Base-by-base conservation (phyloP, 148 eudicot genomes). In the Camellia granthamiana region DNA sequence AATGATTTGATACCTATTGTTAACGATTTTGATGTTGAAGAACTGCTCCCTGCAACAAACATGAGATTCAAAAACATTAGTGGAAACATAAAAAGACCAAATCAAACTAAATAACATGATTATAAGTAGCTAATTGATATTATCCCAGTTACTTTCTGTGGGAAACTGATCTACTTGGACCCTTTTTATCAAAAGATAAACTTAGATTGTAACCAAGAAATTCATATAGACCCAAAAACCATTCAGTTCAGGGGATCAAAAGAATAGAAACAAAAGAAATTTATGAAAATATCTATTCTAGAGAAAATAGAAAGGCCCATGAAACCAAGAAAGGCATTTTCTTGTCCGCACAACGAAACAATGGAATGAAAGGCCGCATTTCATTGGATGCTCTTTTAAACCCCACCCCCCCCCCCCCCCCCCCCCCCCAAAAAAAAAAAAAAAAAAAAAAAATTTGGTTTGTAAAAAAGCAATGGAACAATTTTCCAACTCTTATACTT, bases 31-130 rank as follows among this genome's bases (percentile, higher is more conserved):
- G 61, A 15, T 38, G 10, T 3, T n/a, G 51, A 52, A 54, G n/a
- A 21, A 30, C 47, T 3, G 23, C 59, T 44, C 23, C 41, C 83
- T 81, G 83, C 68, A 81, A 46, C 51, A 51, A 81, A 49, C 67
- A 58, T 12, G 44, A 76, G 56, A 47, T 41, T 38, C 63, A 54
- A 23, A 65, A 14, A 11, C 0, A 46, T 74, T 54, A 81, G 79
- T 23, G n/a, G 63, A 81, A 81, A 13, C 72, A 64, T 52, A 72
- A 54, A 77, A 10, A 19, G 42, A 52, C 49, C 38, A 77, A 77
- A 77, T 77, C 49, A 52, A 66, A 52, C 14, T 3, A 66, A 47
- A 65, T 77, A 49, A 72, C 9, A 52, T 12, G 23, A 54, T 30
- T 3, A 51, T 51, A 12, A 8, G 52, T 51, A 10, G 49, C 16